Evolutionary conservation across 257 asterid species (phyloP), one percentile per base, ranked within the genome.

Genomic region (Solanum stenotomum): DNA sequence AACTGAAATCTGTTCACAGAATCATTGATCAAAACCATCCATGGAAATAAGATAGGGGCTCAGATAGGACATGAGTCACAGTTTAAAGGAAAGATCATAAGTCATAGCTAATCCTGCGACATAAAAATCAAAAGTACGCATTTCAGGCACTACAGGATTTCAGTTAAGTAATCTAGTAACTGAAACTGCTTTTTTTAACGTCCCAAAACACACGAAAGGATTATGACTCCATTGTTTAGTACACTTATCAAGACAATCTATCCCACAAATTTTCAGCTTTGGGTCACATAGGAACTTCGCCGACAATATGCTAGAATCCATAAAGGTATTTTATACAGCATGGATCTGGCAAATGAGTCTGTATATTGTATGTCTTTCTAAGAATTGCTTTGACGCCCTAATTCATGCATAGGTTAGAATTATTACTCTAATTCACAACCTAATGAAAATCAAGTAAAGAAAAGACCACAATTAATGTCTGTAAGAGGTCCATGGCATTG

Each of bases 1-100:
- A 89, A 97, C 91, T 56, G 93, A 93, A 88, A 94, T 92, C 99
- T 96, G 89, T 35, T 10, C 84, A 85, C 74, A 84, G 85, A n/a
- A 65, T 82, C 59, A 77, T 90, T 56, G 42, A 87, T 92, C 63
- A 93, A 87, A 82, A 86, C 82, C 72, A 89, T 83, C 86, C 86
- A 87, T 75, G 56, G 83, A 35, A 75, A 79, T 79, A 79, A 25
- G 29, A 25, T 16, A 27, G 67, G 67, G 34, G 67, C 67, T 46
- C 67, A 16, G 16, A 81, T 37, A 81, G 10, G 85, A 81, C 20
- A 81, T 20, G 29, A 81, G 42, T 46, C 68, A 11, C 68, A 29
- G 29, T 46, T 27, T 81, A 16, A 79, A 9, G 85, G 29, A 46
- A 81, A 49, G 29, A 18, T 46, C 5, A 14, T 81, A 46, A 9